These are phyloP conservation scores for Canna indica DNA, from an alignment of 176 grass and related monocot species.

Conservation along the genomic window DNA sequence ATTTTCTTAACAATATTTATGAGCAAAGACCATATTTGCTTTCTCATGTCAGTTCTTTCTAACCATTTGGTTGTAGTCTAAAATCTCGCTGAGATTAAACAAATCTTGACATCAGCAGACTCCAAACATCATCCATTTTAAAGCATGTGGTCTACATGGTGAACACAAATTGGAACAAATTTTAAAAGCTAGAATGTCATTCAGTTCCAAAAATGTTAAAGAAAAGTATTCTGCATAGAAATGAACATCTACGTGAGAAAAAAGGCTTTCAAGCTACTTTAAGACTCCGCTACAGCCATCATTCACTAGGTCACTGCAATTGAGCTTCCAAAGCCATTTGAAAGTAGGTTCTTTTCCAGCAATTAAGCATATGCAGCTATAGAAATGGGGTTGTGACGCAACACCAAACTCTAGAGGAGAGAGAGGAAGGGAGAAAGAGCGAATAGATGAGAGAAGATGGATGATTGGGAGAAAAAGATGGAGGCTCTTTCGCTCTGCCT, in stretches of 20 bases:
- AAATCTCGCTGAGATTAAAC: background rate
- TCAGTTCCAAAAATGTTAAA: background rate
- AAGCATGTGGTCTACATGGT: background rate
- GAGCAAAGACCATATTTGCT: background rate
- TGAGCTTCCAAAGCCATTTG: background rate
- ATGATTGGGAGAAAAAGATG: no score
- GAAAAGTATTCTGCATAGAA: background rate
- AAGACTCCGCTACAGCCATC: no score
- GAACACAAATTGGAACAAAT: background rate
- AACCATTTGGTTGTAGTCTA: background rate
- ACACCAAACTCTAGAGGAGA: no score
- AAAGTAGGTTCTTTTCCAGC: no score
- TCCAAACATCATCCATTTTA: no score
- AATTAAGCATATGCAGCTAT: no score
- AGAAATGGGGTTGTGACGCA: no score
- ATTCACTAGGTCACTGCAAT: background rate
- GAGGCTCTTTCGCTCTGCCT: no score
- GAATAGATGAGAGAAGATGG: no score
- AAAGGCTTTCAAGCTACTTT: background rate
- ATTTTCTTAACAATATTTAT: background rate
- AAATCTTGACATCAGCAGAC: no score
- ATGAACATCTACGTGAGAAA: background rate
- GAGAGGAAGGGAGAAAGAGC: no score
- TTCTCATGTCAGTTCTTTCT: background rate
- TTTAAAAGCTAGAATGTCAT: background rate